Evolutionary conservation across 495 filamentous ascomycete species (phyloP).

Genomic region (Neurospora sp.): DNA sequence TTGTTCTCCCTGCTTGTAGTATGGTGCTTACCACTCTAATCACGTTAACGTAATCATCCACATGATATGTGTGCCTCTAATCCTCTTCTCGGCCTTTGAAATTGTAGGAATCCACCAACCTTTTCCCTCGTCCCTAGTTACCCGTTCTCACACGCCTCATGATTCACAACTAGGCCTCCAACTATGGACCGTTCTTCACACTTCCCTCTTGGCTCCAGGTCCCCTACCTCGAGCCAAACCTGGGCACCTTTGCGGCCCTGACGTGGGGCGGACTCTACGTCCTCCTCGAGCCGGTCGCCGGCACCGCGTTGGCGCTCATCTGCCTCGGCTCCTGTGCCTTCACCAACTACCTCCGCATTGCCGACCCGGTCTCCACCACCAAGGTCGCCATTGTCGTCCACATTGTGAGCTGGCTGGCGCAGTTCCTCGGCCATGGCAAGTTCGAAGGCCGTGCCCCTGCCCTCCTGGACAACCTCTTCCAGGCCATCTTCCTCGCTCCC

Average conservation of each 20-base stretch:
- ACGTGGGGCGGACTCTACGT: conserved; percentile 71
- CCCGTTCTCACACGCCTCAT: conserved; percentile 4
- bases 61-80: conserved; percentile 75
- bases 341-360: conserved; percentile 60
- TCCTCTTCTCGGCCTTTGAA: conserved; percentile 70
- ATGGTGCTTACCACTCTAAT: conserved; percentile 91
- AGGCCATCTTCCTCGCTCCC: conserved; percentile 90
- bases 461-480: conserved; percentile 78
- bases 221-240: conserved; percentile 69
- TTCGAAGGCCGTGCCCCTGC: conserved; percentile 87
- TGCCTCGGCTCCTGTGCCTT: conserved; percentile 63
- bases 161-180: conserved; percentile 50
- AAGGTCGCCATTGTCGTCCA: conserved; percentile 59
- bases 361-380: conserved; percentile 56
- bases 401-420: conserved; percentile 68
- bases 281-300: conserved; percentile 88
- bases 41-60: conserved; percentile 85
- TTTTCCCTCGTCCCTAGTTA: background rate
- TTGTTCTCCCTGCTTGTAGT: conserved; percentile 41
- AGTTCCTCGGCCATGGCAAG: conserved; percentile 85
- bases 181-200: conserved; percentile 60
- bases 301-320: conserved; percentile 58
- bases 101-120: conserved; percentile 45
- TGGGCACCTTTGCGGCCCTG: conserved; percentile 64
- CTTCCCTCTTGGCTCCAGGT: conserved; percentile 60